These are phyloP conservation scores for Licmophora abbreviata DNA, from an alignment of 108 stramenopile species.

Conservation along the genomic window DNA sequence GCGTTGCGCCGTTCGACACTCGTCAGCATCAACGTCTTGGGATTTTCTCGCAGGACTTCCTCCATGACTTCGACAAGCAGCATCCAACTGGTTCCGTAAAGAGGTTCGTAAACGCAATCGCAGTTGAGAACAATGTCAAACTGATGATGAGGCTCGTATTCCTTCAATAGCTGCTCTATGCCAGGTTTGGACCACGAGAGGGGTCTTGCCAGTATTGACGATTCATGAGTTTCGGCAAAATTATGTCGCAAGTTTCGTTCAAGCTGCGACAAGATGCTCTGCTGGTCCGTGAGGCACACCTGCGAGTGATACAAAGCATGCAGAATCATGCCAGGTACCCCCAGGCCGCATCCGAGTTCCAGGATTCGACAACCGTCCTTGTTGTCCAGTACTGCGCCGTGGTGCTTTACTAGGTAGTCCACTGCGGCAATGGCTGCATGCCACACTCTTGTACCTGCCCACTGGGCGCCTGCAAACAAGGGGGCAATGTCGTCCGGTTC, in stretches of 20 bases:
- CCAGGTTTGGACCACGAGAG: constrained; percentile 2
- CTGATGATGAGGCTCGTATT: constrained; percentile 5
- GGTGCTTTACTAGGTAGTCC: constrained; percentile 32
- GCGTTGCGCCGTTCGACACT: constrained; percentile 61
- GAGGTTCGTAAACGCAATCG: constrained; percentile 80
- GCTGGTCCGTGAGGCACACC: constrained; percentile 65
- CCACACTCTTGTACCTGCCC: constrained; percentile 86
- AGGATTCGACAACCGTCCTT: constrained; percentile 27
- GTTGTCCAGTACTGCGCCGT: constrained; percentile 4
- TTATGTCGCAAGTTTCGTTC: constrained; percentile 37
- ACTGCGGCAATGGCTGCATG: constrained; percentile 59
- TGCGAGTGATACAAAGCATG: constrained; percentile 19
- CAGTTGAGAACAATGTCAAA: constrained; percentile 80
- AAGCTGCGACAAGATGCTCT: constrained; percentile 55
- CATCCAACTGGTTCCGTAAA: constrained; percentile 74
- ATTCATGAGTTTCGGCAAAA: constrained; percentile 20
- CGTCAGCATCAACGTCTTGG: constrained; percentile 45
- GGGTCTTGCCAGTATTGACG: constrained; percentile 12
- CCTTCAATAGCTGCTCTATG: background rate
- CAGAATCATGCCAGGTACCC: constrained; percentile 76
- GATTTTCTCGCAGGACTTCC: constrained; percentile 41
- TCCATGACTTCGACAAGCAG: constrained; percentile 54
- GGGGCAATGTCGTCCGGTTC: constrained; percentile 60
- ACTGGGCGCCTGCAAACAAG: constrained; percentile 73
- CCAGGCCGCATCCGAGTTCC: constrained; percentile 80